A percentile compares a stretch with the other conserved stretches of the same genome.
Evolutionary conservation across 1,284 basidiomycete species (phyloP).

Genomic region (Puccinia brachypodii): DNA sequence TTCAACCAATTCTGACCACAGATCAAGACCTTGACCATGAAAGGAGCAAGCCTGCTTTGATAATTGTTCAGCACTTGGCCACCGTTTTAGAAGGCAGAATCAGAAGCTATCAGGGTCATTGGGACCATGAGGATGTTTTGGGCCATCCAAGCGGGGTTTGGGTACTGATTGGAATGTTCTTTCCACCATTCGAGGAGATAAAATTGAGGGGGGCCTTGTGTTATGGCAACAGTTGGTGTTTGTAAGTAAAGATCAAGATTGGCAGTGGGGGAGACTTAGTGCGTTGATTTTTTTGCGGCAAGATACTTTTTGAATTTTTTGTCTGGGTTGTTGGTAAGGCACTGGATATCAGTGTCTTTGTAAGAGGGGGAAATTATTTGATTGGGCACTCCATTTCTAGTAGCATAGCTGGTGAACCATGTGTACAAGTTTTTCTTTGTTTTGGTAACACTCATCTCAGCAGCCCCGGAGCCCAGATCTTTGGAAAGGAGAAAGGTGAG

Average conservation of each 20-base stretch:
- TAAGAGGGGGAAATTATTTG: not conserved
- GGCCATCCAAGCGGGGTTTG: not conserved
- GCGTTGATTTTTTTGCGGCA: not conserved
- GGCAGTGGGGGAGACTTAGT: not conserved
- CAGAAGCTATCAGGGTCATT: not conserved
- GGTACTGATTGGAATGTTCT: not conserved
- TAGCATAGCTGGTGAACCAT: not conserved
- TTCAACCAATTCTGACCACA: too few species aligned
- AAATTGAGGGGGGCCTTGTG: not conserved
- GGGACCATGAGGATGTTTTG: not conserved
- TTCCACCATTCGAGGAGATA: not conserved
- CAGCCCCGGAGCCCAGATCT: not conserved
- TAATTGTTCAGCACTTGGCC: not conserved
- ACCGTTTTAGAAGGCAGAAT: not conserved
- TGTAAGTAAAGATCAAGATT: not conserved
- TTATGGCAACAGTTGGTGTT: not conserved
- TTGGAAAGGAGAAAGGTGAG: not conserved
- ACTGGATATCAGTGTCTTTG: not conserved
- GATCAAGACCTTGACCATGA: too few species aligned
- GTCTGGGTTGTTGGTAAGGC: not conserved
- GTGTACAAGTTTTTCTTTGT: not conserved
- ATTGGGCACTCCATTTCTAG: not conserved
- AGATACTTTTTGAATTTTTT: not conserved
- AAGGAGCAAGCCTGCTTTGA: not conserved
- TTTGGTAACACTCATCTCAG: not conserved